Percentiles rank a stretch among this genome's conserved stretches.
These are phyloP conservation scores for Termitomyces sp. DNA, from an alignment of 768 basidiomycete species.

Conservation along the genomic window DNA sequence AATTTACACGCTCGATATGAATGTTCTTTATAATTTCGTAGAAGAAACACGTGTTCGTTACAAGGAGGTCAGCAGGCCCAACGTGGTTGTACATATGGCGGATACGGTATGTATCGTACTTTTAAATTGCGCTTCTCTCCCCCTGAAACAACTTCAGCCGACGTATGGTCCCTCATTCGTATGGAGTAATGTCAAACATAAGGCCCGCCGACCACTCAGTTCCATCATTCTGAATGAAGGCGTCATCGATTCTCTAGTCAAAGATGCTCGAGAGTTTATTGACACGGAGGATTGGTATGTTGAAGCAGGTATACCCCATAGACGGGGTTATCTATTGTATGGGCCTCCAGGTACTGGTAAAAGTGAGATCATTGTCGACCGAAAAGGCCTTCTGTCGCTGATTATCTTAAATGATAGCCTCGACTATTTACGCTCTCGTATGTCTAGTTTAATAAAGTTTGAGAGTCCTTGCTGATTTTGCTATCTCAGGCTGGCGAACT, in stretches of 20 bases:
- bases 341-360: constrained; percentile 62
- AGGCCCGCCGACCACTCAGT: constrained; percentile 42
- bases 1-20: constrained; percentile 34
- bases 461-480: neutral
- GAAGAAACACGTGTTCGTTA: constrained; percentile 30
- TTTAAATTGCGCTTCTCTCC: neutral
- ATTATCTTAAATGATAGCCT: constrained; percentile 35
- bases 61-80: constrained; percentile 26
- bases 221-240: constrained; percentile 48
- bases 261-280: constrained; percentile 49
- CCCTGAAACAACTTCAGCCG: constrained; percentile 17
- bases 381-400: constrained; percentile 13
- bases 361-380: constrained; percentile 27
- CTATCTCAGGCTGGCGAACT: constrained; percentile 49
- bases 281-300: constrained; percentile 51
- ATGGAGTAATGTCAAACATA: constrained; percentile 43
- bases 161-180: constrained; percentile 29
- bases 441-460: neutral
- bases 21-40: constrained; percentile 25
- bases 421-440: constrained; percentile 49
- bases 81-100: constrained; percentile 29
- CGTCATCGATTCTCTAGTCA: constrained; percentile 37
- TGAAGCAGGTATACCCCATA: constrained; percentile 51
- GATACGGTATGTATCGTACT: constrained; percentile 19
- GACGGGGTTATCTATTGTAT: constrained; percentile 50